Conservation (phyloP, 2,329 filamentous ascomycete species). For the Mycosphaerella sp. region DNA sequence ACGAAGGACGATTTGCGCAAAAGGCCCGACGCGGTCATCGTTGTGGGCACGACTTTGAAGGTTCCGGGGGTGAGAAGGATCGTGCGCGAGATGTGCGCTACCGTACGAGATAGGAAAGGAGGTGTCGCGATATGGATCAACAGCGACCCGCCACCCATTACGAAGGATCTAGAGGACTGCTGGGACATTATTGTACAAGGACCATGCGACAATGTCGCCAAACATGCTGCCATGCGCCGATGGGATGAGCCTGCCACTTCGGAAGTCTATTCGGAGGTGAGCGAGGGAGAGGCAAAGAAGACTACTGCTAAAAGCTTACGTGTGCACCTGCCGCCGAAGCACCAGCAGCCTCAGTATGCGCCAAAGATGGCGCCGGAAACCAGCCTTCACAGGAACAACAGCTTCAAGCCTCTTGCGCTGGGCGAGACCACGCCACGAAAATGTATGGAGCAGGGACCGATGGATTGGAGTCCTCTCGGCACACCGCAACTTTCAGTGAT, state of each 20-base stretch:
- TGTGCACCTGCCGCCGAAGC: conserved; percentile 17
- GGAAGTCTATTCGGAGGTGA: conserved; percentile 41
- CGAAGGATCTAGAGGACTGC: conserved; percentile 79
- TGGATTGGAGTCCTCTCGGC: conserved; percentile 19
- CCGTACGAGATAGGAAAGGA: conserved; percentile 72
- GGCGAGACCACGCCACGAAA: conserved; percentile 20
- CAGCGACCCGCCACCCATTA: conserved; percentile 72
- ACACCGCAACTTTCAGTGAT: conserved; percentile 19
- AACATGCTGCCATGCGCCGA: conserved; percentile 55
- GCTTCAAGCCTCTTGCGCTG: conserved; percentile 26
- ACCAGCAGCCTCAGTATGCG: conserved; percentile 12
- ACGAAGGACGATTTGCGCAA: conserved; percentile 77
- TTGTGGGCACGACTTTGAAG: conserved; percentile 92
- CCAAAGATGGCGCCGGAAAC: conserved; percentile 18
- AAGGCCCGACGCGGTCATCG: conserved; percentile 83
- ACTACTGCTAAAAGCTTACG: conserved; percentile 30
- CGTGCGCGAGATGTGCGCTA: conserved; percentile 81
- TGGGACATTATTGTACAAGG: conserved; percentile 89
- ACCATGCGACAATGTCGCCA: conserved; percentile 80
- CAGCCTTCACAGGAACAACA: conserved; percentile 28
- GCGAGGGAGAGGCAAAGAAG: conserved; percentile 41
- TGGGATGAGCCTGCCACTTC: conserved; percentile 47
- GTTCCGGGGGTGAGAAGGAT: conserved; percentile 87
- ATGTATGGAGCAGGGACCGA: conserved; percentile 13
- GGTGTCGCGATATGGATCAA: conserved; percentile 88